Evolutionary conservation across 768 basidiomycete species (phyloP).

Genomic region (Pleurotus cornucopiae): DNA sequence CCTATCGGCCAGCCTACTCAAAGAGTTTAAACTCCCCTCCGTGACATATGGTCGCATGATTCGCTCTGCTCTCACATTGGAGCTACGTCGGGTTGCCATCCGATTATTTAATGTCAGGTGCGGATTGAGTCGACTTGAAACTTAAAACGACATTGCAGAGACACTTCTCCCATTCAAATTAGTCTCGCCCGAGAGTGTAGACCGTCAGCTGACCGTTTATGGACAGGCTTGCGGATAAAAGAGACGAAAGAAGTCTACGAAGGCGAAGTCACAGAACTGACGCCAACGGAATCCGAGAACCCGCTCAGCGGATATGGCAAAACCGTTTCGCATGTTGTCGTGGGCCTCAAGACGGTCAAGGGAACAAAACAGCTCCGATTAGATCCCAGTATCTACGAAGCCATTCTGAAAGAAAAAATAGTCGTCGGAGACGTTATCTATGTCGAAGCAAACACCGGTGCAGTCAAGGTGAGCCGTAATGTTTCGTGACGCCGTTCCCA

Average conservation of each 20-base stretch:
- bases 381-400: slow-evolving; percentile 95
- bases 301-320: slow-evolving; percentile 97
- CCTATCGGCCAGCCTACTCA: not conserved
- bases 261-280: slow-evolving; percentile 96
- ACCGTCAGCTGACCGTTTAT: slow-evolving; percentile 2
- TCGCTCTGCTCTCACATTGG: not conserved
- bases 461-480: slow-evolving; percentile 72
- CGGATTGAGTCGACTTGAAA: not conserved
- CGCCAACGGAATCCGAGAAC: slow-evolving; percentile 95
- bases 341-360: slow-evolving; percentile 90
- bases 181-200: not conserved
- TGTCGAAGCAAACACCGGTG: slow-evolving; percentile 89
- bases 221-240: slow-evolving; percentile 88
- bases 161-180: not conserved
- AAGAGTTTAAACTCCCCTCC: not conserved
- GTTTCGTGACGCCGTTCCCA: not conserved
- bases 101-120: not conserved
- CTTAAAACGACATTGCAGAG: not conserved
- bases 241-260: slow-evolving; percentile 99
- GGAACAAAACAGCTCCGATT: slow-evolving; percentile 93
- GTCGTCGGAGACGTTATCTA: slow-evolving; percentile 97
- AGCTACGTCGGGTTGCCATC: not conserved
- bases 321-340: slow-evolving; percentile 96
- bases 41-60: slow-evolving; percentile 1
- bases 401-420: slow-evolving; percentile 95